Conservation (phyloP, 192 early-diverging fungal genomes). For the Dimargaris xerosporica region DNA sequence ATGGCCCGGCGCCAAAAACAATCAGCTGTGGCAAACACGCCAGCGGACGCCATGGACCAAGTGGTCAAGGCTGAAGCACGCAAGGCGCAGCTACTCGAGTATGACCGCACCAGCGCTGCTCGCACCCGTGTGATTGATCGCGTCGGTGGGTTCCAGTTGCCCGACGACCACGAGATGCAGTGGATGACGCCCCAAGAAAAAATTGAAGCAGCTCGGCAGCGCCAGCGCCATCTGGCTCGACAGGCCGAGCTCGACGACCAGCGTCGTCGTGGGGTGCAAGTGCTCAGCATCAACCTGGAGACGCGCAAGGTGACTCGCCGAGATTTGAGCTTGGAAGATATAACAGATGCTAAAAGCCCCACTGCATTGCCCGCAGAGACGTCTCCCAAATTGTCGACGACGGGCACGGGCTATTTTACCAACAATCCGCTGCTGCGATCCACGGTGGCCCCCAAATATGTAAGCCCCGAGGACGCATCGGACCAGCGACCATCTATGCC, state of each 20-base stretch:
- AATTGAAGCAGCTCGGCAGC: slow-evolving; percentile 13
- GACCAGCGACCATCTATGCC: too few species aligned
- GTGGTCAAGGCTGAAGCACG: slow-evolving; percentile 13
- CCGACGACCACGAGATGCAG: slow-evolving; percentile 16
- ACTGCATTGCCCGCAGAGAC: not conserved
- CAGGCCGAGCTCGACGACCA: slow-evolving; percentile 19
- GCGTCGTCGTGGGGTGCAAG: slow-evolving; percentile 22
- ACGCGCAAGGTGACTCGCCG: not conserved
- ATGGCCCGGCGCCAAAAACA: not conserved
- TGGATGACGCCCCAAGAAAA: slow-evolving; percentile 30
- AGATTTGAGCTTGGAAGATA: not conserved
- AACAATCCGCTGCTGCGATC: not conserved
- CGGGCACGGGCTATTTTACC: not conserved
- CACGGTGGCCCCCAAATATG: not conserved
- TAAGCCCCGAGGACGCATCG: too few species aligned
- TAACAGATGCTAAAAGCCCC: too few species aligned
- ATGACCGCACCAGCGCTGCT: slow-evolving; percentile 30
- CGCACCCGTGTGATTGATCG: slow-evolving; percentile 30
- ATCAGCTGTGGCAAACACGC: not conserved
- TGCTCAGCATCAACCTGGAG: slow-evolving; percentile 20
- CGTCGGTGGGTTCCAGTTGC: slow-evolving; percentile 20
- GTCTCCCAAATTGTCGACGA: not conserved
- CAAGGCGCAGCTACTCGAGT: slow-evolving; percentile 27
- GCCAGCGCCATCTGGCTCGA: not conserved
- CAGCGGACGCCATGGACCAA: not conserved